Evolutionary conservation across 345 rosid species (phyloP), one percentile per base, ranked within the genome.

Genomic region (Ricinus communis): DNA sequence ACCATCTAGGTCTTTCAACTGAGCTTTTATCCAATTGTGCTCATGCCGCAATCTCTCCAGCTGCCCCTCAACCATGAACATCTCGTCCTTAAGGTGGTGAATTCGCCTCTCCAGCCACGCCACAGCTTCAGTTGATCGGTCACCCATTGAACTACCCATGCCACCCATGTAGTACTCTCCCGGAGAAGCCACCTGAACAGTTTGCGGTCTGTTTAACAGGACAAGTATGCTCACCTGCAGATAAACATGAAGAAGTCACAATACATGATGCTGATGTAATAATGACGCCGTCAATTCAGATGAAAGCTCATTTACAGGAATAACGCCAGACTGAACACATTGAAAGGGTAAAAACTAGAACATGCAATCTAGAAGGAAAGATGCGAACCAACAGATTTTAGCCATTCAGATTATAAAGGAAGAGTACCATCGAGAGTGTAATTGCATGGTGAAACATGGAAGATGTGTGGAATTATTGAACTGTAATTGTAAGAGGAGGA

Each of bases 221-320:
- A 91, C 85, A 70, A 90, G 76, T 79, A 87, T 87, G 71, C 90
- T 94, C 70, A 87, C 82, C 97, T 94, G 87, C 76, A 78, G 41
- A 36, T 24, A 24, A 33, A 25, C 5, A 62, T 0, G n/a, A 63
- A 21, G 8, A 28, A 47, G 18, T 43, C 47, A 43, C 38, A 33
- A 55, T 9, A 27, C 18, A 61, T 57, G 49, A 21, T 18, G 67
- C 50, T 8, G 4, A 0, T 1, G 19, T 24, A 60, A 33, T 22
- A 5, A 25, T 3, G 40, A n/a, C 43, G 27, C 22, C 4, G 55
- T 1, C 3, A 25, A 31, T 31, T 38, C 58, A 13, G 70, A 19
- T 53, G 22, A 18, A 5, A n/a, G 21, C 6, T n/a, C 30, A 40
- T 24, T 8, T n/a, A 16, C 5, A 33, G 38, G 38, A 33, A 33